Evolutionary conservation across 495 filamentous ascomycete species (phyloP), one percentile per base, ranked within the genome.

Genomic region (Lasiosphaeris hirsuta): DNA sequence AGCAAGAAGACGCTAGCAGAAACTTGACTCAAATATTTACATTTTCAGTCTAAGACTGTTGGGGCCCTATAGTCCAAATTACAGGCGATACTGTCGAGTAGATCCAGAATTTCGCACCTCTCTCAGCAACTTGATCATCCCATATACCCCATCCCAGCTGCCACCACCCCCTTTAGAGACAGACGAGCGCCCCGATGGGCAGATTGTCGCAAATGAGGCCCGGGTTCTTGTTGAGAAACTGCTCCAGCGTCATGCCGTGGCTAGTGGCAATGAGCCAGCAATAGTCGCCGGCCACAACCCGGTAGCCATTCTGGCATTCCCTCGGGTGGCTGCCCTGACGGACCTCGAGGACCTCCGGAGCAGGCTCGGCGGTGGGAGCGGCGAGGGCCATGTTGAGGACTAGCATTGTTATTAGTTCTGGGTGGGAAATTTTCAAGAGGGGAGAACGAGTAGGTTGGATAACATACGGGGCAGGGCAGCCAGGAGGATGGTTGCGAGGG

Each of bases 321-420:
- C 14, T 1, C 1, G 43, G 43, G 6, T 46, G 43, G 43, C 43
- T 46, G n/a, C 17, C 14, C 17, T 46, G 43, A 10, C 43, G 43
- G 43, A 23, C 15, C 11, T 46, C 43, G 4, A 46, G 43, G 8
- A 17, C 10, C 43, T 18, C 43, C 3, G 43, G 17, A 23, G 10
- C 43, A 23, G 43, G 43, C 43, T 46, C 43, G 18, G 41, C 41
- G n/a, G 43, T 17, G 17, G 43, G 43, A 23, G 43, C 43, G 43
- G 43, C 43, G 13, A 46, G 43, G 14, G 43, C 43, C 43, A 46
- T 46, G 43, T 46, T 46, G 43, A 46, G 43, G 43, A 46, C 43
- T 46, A 9, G 2, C 2, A 19, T 19, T n/a, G n/a, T 19, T 19
- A 10, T 46, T 13, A 46, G 43, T 18, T 41, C 23, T 5, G n/a